phyloP scores from a whole-genome alignment of 2,329 filamentous ascomycete genomes.

The Trichoderma sp. region DNA sequence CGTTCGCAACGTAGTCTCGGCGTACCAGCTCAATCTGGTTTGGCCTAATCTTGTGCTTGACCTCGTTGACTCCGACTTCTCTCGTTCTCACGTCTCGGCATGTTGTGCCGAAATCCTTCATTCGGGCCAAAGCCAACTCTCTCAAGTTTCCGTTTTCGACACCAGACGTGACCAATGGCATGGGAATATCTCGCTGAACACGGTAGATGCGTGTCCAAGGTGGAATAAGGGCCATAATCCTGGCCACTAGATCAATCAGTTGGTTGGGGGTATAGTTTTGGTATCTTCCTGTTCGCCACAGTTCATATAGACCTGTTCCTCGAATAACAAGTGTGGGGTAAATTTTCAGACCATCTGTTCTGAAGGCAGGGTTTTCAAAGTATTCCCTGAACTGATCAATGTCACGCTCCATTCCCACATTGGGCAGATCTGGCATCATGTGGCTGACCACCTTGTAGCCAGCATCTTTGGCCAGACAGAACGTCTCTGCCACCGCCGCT shows the following conservation, averaged over 20 bases:
- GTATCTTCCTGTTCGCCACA: slow-evolving; percentile 95
- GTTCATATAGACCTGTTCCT: slow-evolving; percentile 91
- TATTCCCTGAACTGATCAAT: slow-evolving; percentile 97
- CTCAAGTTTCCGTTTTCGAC: slow-evolving; percentile 97
- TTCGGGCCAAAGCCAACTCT: slow-evolving; percentile 88
- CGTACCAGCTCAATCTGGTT: slow-evolving; percentile 95
- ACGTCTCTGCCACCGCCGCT: slow-evolving; percentile 91
- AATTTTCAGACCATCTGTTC: slow-evolving; percentile 95
- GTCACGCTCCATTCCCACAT: slow-evolving; percentile 97
- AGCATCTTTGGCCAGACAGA: slow-evolving; percentile 94
- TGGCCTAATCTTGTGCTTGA: slow-evolving; percentile 96
- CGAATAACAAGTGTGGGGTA: slow-evolving; percentile 97
- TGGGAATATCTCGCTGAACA: slow-evolving; percentile 98
- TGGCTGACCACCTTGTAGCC: slow-evolving; percentile 99
- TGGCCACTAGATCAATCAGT: slow-evolving; percentile 89
- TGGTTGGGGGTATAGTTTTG: slow-evolving; percentile 99
- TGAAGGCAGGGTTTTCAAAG: slow-evolving; percentile 93
- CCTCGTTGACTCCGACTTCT: slow-evolving; percentile 97
- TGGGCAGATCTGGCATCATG: slow-evolving; percentile 99
- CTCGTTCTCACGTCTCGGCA: slow-evolving; percentile 95
- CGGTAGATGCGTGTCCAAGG: slow-evolving; percentile 99
- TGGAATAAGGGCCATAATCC: slow-evolving; percentile 91
- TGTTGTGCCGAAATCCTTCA: slow-evolving; percentile 98
- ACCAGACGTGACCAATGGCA: slow-evolving; percentile 97
- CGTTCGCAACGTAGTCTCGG: slow-evolving; percentile 91